Conservation (phyloP, 2,329 filamentous ascomycete genomes). For the Blumeriella jaapii region DNA sequence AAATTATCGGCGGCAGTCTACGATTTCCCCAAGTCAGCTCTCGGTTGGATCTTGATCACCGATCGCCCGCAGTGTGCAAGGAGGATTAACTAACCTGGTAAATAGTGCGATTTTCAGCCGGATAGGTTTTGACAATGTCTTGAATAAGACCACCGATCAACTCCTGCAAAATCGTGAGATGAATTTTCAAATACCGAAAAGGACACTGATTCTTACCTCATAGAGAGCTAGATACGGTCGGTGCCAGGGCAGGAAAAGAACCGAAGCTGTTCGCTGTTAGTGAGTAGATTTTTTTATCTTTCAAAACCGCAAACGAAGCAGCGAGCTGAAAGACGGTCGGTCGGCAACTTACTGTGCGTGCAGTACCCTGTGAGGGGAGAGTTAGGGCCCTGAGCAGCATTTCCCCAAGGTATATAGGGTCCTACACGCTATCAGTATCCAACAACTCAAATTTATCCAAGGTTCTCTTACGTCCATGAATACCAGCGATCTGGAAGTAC, state of each 20-base stretch:
- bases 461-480: constrained; percentile 11
- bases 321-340: neutral
- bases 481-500: constrained; percentile 20
- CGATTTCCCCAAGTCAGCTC: constrained; percentile 24
- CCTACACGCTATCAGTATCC: constrained; percentile 16
- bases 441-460: neutral
- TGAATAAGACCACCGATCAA: constrained; percentile 36
- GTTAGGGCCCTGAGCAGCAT: constrained; percentile 8
- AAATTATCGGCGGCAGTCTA: constrained; percentile 30
- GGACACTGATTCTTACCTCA: too few species aligned
- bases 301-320: neutral
- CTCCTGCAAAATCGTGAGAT: constrained; percentile 34
- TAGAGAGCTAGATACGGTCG: constrained; percentile 42
- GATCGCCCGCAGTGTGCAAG: too few species aligned
- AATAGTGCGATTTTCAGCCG: constrained; percentile 1
- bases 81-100: constrained; percentile 3
- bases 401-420: constrained; percentile 22
- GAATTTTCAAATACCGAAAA: too few species aligned
- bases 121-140: constrained; percentile 31
- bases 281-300: neutral
- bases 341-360: constrained; percentile 16
- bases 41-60: too few species aligned
- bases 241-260: constrained; percentile 36
- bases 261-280: constrained; percentile 10
- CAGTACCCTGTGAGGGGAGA: constrained; percentile 21